Conservation (phyloP, 2,329 filamentous ascomycete genomes). For the Pseudogymnoascus sp. region DNA sequence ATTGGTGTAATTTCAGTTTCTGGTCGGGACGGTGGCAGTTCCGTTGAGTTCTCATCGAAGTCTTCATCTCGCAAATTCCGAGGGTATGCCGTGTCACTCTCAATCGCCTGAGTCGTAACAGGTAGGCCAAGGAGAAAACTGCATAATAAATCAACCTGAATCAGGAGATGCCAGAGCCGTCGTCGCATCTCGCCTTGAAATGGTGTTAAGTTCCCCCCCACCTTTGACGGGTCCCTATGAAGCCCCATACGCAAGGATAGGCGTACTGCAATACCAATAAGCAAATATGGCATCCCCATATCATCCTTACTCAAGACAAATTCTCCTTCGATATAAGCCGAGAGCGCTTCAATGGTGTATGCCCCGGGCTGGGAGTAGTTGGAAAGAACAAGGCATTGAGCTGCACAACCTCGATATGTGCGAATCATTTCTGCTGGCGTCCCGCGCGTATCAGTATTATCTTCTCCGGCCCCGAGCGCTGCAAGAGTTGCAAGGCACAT, state of each 20-base stretch:
- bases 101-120: constrained; percentile 54
- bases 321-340: constrained; percentile 45
- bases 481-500: constrained; percentile 27
- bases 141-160: constrained; percentile 55
- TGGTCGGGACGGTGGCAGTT: constrained; percentile 49
- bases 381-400: constrained; percentile 43
- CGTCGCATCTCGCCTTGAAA: constrained; percentile 71
- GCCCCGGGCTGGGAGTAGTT: constrained; percentile 43
- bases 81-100: constrained; percentile 54
- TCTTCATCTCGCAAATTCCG: constrained; percentile 59
- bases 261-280: constrained; percentile 42
- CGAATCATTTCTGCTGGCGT: constrained; percentile 40
- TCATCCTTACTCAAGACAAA: constrained; percentile 43
- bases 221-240: constrained; percentile 42
- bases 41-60: constrained; percentile 46
- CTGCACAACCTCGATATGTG: constrained; percentile 41
- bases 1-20: constrained; percentile 51
- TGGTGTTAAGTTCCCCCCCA: constrained; percentile 46
- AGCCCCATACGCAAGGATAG: constrained; percentile 52
- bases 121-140: constrained; percentile 62
- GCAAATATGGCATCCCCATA: constrained; percentile 47
- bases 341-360: constrained; percentile 41
- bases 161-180: constrained; percentile 46
- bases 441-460: constrained; percentile 38
- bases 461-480: constrained; percentile 36